Conservation (phyloP, 441 rosid genomes). For the Metrosideros polymorpha region DNA sequence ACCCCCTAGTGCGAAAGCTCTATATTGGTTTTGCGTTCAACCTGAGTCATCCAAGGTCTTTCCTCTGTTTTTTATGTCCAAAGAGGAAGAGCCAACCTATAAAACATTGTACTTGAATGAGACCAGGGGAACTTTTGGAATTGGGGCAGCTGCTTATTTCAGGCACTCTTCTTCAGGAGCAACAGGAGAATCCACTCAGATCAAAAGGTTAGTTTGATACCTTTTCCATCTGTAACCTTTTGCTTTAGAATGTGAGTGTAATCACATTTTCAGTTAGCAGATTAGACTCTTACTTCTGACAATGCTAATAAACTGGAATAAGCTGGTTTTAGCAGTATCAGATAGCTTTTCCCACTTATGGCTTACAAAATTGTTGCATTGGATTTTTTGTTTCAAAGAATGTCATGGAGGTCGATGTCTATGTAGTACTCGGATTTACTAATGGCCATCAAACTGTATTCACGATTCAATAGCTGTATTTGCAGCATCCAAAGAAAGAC, state of each 20-base stretch:
- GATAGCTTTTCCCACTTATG: not conserved
- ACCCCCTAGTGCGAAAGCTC: constrained; percentile 81
- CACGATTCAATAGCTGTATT: not conserved
- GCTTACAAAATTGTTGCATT: not conserved
- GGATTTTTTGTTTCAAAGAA: not conserved
- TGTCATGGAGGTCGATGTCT: not conserved
- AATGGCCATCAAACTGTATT: not conserved
- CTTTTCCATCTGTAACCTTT: not conserved
- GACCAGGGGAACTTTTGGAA: constrained; percentile 66
- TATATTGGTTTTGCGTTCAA: constrained; percentile 74
- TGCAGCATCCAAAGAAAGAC: not conserved
- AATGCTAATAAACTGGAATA: not conserved
- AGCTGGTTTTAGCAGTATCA: not conserved
- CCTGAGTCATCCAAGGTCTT: constrained; percentile 42
- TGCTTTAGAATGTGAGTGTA: not conserved
- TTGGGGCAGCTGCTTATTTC: constrained; percentile 77
- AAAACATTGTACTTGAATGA: constrained; percentile 47
- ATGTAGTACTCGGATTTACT: not conserved
- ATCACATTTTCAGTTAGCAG: not conserved
- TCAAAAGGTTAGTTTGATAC: constrained; percentile 36
- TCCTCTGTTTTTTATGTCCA: constrained; percentile 77
- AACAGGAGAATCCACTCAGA: constrained; percentile 13
- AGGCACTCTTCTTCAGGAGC: constrained; percentile 19
- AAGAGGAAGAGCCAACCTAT: constrained; percentile 40
- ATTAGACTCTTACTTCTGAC: not conserved